A percentile compares a stretch with the other conserved stretches of the same genome.
phyloP scores from a whole-genome alignment of 257 asterid species.

The Penstemon eatonii region DNA sequence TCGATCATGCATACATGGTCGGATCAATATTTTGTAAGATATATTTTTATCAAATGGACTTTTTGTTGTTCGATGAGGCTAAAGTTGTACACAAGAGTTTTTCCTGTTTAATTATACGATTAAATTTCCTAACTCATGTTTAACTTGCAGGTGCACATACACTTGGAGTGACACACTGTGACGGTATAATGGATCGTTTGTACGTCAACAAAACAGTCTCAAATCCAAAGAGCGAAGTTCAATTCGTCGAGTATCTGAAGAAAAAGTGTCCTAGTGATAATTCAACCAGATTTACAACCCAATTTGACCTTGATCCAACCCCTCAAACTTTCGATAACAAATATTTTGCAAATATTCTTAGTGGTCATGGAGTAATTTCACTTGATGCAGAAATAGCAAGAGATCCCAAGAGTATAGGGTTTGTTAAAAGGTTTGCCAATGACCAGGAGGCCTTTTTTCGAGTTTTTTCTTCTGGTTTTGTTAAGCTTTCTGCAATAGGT shows the following conservation, averaged over 20 bases:
- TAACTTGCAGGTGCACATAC: constrained; percentile 40
- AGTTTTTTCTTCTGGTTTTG: constrained; percentile 3
- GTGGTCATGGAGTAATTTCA: constrained; percentile 33
- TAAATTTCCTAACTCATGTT: background rate
- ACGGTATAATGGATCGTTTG: constrained; percentile 29
- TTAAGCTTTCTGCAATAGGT: background rate
- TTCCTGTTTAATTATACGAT: background rate
- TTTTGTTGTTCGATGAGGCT: too few species aligned
- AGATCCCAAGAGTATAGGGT: constrained; percentile 30
- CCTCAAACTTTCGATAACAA: constrained; percentile 34
- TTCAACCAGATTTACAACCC: constrained; percentile 19
- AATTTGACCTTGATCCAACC: constrained; percentile 29
- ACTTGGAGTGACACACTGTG: constrained; percentile 37
- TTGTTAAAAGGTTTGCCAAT: constrained; percentile 28
- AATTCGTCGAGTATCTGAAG: constrained; percentile 22
- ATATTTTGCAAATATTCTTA: constrained; percentile 30
- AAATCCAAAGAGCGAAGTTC: constrained; percentile 16
- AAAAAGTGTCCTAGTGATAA: constrained; percentile 30
- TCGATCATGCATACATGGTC: too few species aligned
- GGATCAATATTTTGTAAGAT: too few species aligned
- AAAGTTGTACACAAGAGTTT: too few species aligned
- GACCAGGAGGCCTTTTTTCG: background rate
- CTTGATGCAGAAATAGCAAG: constrained; percentile 40
- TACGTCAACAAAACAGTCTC: constrained; percentile 19
- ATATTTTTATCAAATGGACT: too few species aligned